Percentiles rank a stretch among this genome's conserved stretches.
Conservation (phyloP, 495 filamentous ascomycete species). For the Cryomyces minteri region DNA sequence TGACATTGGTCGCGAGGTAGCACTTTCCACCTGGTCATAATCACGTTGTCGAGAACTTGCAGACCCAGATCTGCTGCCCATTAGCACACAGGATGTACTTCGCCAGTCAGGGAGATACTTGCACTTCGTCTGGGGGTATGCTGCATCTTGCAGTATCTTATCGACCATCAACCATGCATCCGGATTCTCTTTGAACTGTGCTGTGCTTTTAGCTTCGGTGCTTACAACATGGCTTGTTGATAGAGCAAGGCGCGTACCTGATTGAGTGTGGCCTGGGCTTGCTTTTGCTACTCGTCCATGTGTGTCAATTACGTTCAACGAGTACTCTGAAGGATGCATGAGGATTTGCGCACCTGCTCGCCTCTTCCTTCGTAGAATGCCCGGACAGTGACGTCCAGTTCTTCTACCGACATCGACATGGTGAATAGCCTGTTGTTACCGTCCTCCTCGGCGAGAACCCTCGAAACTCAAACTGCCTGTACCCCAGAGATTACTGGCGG, state of each 20-base stretch:
- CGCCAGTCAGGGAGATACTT: slow-evolving; percentile 17
- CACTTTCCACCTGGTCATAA: slow-evolving; percentile 98
- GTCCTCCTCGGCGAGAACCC: not conserved
- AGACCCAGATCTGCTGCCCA: slow-evolving; percentile 58
- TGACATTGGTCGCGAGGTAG: slow-evolving; percentile 88
- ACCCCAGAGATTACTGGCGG: no score
- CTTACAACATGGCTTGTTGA: slow-evolving; percentile 6
- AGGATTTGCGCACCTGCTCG: slow-evolving; percentile 47
- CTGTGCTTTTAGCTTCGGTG: slow-evolving; percentile 2
- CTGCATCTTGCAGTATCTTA: slow-evolving; percentile 78
- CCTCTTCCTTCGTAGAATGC: slow-evolving; percentile 95
- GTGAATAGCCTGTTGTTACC: slow-evolving; percentile 4
- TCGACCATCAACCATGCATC: slow-evolving; percentile 96
- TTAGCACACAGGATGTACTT: slow-evolving; percentile 23
- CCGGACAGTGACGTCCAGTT: slow-evolving; percentile 89
- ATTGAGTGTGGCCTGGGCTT: slow-evolving; percentile 83
- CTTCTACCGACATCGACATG: slow-evolving; percentile 62
- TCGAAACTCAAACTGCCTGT: not conserved
- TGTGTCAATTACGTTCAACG: slow-evolving; percentile 3
- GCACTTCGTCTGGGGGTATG: slow-evolving; percentile 95
- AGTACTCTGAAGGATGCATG: not conserved
- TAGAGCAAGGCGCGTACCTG: slow-evolving; percentile 41
- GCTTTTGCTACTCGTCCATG: slow-evolving; percentile 56
- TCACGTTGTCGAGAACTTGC: slow-evolving; percentile 94
- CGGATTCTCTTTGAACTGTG: slow-evolving; percentile 92